A percentile compares a stretch with the other conserved stretches of the same genome.
Conservation (phyloP, 257 asterid genomes). For the Solanum clarkiae region DNA sequence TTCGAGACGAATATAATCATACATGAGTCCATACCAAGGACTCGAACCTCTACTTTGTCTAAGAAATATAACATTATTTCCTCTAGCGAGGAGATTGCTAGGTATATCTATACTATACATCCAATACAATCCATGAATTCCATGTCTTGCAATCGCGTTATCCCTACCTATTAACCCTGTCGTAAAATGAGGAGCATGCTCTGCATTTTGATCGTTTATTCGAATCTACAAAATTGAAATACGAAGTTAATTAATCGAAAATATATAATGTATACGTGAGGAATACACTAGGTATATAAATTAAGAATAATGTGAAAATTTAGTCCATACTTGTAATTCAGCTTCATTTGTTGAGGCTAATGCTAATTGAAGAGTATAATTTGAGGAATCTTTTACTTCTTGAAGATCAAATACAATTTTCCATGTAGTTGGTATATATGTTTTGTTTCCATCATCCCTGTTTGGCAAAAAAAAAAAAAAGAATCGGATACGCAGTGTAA, state of each 20-base stretch:
- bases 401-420: slow-evolving; percentile 29
- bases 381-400: slow-evolving; percentile 5
- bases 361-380: slow-evolving; percentile 59
- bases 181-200: background rate
- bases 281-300: background rate
- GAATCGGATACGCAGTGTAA: background rate
- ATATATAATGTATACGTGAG: background rate
- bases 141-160: slow-evolving; percentile 52
- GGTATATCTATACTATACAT: slow-evolving; percentile 12
- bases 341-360: slow-evolving; percentile 50
- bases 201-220: slow-evolving; percentile 9
- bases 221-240: slow-evolving; percentile 19
- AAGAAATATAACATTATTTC: slow-evolving; percentile 29
- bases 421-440: slow-evolving; percentile 48
- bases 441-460: slow-evolving; percentile 20
- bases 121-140: slow-evolving; percentile 37
- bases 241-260: background rate
- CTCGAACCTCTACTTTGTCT: slow-evolving; percentile 12
- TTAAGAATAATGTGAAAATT: background rate
- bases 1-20: slow-evolving; percentile 42
- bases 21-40: slow-evolving; percentile 29
- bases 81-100: slow-evolving; percentile 11
- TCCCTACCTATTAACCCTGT: slow-evolving; percentile 41
- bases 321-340: slow-evolving; percentile 27
- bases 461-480: background rate